These are phyloP conservation scores for Globisporangium splendens DNA, from an alignment of 352 stramenopile species.

Conservation along the genomic window DNA sequence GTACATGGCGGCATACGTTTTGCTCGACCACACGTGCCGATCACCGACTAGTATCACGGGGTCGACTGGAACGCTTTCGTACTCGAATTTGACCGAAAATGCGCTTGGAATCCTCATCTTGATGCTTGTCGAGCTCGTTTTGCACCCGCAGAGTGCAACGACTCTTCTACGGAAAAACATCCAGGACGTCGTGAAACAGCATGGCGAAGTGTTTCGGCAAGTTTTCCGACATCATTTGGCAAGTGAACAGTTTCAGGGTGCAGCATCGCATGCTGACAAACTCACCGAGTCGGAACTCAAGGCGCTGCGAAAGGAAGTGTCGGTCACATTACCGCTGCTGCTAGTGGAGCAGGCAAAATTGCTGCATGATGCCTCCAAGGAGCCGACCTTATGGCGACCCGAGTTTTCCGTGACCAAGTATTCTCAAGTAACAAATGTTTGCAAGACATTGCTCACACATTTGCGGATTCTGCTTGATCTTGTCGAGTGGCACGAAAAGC, in stretches of 20 bases:
- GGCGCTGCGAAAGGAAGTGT: conserved; percentile 37
- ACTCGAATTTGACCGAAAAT: conserved; percentile 64
- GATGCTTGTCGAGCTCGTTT: conserved; percentile 47
- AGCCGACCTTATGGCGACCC: conserved; percentile 54
- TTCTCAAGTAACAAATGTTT: conserved; percentile 31
- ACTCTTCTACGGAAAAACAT: conserved; percentile 55
- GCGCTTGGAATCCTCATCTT: conserved; percentile 67
- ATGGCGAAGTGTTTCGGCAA: conserved; percentile 34
- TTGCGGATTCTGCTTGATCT: conserved; percentile 63
- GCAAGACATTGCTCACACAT: conserved; percentile 47
- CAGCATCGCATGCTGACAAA: background rate
- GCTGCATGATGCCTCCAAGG: conserved; percentile 41
- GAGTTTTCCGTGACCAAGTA: conserved; percentile 59
- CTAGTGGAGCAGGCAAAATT: conserved; percentile 48
- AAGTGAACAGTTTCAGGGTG: conserved; percentile 13
- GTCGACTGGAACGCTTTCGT: conserved; percentile 29
- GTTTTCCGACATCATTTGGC: conserved; percentile 58
- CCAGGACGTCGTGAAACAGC: conserved; percentile 37
- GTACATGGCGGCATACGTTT: conserved; percentile 56
- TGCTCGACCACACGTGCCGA: conserved; percentile 50
- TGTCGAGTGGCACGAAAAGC: conserved; percentile 50
- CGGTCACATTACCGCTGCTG: conserved; percentile 27
- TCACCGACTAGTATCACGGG: conserved; percentile 12
- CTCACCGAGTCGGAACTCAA: conserved; percentile 24
- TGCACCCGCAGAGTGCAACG: conserved; percentile 49